phyloP scores from a whole-genome alignment of 2,329 filamentous ascomycete genomes.

The Sporothrix euskadiensis region DNA sequence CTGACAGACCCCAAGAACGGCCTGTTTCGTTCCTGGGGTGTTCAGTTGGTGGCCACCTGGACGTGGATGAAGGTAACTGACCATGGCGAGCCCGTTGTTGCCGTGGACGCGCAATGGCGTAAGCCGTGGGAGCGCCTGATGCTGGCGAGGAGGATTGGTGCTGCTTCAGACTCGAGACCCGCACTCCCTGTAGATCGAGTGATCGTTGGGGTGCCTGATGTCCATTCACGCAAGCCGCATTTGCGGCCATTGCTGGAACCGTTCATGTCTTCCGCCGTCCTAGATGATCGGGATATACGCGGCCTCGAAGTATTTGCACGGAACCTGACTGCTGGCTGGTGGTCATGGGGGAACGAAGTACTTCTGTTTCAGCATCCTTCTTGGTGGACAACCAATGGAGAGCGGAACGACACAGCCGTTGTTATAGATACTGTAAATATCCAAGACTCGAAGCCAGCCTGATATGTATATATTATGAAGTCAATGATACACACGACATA shows the following conservation, averaged over 20 bases:
- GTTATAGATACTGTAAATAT: background rate
- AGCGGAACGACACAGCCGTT: background rate
- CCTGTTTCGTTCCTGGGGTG: constrained; percentile 66
- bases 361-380: constrained; percentile 62
- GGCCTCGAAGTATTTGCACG: constrained; percentile 78
- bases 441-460: background rate
- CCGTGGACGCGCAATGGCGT: constrained; percentile 62
- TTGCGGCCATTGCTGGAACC: constrained; percentile 60
- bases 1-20: constrained; percentile 51
- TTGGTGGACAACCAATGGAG: constrained; percentile 28
- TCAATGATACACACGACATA: background rate
- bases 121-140: constrained; percentile 77
- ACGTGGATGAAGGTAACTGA: constrained; percentile 74
- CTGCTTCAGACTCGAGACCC: constrained; percentile 36
- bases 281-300: constrained; percentile 53
- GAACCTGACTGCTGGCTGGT: constrained; percentile 73
- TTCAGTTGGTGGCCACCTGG: constrained; percentile 70
- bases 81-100: constrained; percentile 63
- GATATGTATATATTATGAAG: background rate
- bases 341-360: constrained; percentile 74
- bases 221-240: constrained; percentile 78
- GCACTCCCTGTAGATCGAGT: constrained; percentile 48
- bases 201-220: constrained; percentile 68
- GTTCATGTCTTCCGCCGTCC: background rate
- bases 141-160: constrained; percentile 51